Percentiles rank a stretch among this genome's conserved stretches.
These are phyloP conservation scores for Metschnikowia lachancei DNA, from an alignment of 805 yeast species.

Conservation along the genomic window DNA sequence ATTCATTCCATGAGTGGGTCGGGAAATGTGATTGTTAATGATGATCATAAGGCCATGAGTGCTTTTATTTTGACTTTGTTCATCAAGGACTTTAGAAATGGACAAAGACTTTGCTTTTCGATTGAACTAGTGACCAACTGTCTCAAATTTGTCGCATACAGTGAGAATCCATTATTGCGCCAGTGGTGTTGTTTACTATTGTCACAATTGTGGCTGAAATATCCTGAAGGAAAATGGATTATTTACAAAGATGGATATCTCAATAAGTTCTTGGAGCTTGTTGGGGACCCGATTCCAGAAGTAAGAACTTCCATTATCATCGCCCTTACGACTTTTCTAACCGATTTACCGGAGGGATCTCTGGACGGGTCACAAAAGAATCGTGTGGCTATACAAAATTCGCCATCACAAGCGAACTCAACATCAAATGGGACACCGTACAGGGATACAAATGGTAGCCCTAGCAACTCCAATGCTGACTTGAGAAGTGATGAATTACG, in stretches of 20 bases:
- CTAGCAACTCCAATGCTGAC: conserved; percentile 26
- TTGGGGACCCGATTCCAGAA: conserved; percentile 92
- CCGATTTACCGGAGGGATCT: conserved; percentile 37
- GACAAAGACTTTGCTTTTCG: conserved; percentile 76
- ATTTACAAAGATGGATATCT: conserved; percentile 63
- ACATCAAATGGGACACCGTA: conserved; percentile 11
- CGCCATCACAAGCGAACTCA: conserved; percentile 16
- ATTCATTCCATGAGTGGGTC: conserved; percentile 19
- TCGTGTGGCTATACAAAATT: conserved; percentile 10
- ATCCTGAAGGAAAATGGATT: conserved; percentile 72
- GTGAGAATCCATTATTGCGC: conserved; percentile 81
- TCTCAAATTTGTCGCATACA: conserved; percentile 58
- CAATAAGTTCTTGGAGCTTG: conserved; percentile 51
- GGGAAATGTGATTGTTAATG: conserved; percentile 46
- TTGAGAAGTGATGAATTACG: conserved; percentile 47
- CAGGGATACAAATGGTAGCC: conserved; percentile 7
- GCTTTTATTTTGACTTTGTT: conserved; percentile 86
- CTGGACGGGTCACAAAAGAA: conserved; percentile 20
- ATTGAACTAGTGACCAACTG: conserved; percentile 70
- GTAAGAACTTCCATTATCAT: conserved; percentile 81
- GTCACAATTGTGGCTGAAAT: conserved; percentile 70
- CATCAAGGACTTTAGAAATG: conserved; percentile 73
- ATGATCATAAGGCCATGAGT: conserved; percentile 93
- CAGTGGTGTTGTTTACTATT: conserved; percentile 89
- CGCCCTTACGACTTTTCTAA: conserved; percentile 67